These are phyloP conservation scores for Pelagophyceae sp. DNA, from an alignment of 352 stramenopile species.

Conservation along the genomic window DNA sequence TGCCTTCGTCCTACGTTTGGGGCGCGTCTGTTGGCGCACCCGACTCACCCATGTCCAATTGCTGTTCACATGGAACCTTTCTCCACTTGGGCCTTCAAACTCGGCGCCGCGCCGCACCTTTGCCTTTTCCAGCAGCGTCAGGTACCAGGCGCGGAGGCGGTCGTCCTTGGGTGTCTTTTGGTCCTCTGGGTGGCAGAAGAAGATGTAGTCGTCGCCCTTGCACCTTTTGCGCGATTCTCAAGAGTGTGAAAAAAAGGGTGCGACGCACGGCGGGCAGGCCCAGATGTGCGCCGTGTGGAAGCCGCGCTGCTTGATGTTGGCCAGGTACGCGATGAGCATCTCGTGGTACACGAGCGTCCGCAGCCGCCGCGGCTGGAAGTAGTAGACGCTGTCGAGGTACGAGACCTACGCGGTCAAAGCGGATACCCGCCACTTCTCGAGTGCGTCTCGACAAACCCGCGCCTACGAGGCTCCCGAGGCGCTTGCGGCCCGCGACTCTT, in stretches of 20 bases:
- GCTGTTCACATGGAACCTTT: slow-evolving; percentile 71
- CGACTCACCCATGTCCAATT: slow-evolving; percentile 67
- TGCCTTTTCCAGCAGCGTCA: slow-evolving; percentile 54
- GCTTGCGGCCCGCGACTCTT: not conserved
- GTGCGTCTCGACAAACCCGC: too few species aligned
- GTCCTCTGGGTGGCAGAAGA: slow-evolving; percentile 96
- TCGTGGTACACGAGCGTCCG: slow-evolving; percentile 98
- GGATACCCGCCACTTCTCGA: too few species aligned
- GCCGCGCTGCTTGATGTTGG: slow-evolving; percentile 89
- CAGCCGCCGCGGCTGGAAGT: slow-evolving; percentile 89
- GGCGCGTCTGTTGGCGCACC: too few species aligned
- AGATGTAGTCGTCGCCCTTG: slow-evolving; percentile 99
- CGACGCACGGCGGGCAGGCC: slow-evolving; percentile 96
- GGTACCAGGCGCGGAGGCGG: slow-evolving; percentile 80
- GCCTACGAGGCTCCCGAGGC: slow-evolving; percentile 60
- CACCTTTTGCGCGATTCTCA: too few species aligned
- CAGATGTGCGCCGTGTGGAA: slow-evolving; percentile 97
- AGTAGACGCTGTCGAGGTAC: slow-evolving; percentile 99
- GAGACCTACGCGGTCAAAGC: too few species aligned
- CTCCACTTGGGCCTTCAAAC: slow-evolving; percentile 68
- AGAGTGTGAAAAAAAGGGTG: too few species aligned
- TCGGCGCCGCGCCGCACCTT: too few species aligned
- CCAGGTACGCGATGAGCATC: slow-evolving; percentile 93
- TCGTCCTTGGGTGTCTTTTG: slow-evolving; percentile 98
- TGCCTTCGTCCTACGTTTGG: slow-evolving; percentile 46